Base-by-base conservation (phyloP, 2,329 filamentous ascomycete species). In the Corynespora cassiicola region DNA sequence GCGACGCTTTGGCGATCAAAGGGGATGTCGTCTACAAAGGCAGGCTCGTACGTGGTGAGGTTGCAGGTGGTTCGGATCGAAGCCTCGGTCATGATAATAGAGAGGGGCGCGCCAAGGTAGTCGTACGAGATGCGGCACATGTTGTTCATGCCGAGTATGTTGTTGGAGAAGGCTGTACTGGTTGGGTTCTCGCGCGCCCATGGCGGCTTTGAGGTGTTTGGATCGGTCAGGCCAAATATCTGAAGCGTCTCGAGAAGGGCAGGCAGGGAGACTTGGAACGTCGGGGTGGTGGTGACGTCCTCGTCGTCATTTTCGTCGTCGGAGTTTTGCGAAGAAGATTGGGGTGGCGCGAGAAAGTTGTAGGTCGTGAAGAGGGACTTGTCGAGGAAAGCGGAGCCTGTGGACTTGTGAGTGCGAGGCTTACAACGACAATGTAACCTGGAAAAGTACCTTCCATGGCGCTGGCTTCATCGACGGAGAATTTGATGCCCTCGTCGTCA, bases 171-270 rank as follows among this genome's bases (percentile, higher is more conserved):
- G 33, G 89, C 89, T 54, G 87, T 87, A 72, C 38, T 83, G 75
- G 67, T 83, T 78, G 62, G 70, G 52, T 49, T 72, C 52, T 61
- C 70, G 64, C 46, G 69, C 33, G 53, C 69, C 70, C 60, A 71
- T 54, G 44, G 59, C 39, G 55, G 65, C 51, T 50, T 68, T 40
- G 39, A 58, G 45, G 52, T 69, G 38, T 52, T 56, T 8, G 73
- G 70, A 42, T 75, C 73, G 15, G 71, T 73, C 31, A 91, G 81
- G 32, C 90, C 90, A 60, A 99, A 95, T 32, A 99, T 97, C 61
- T 96, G 92, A 6, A 99, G 78, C 0, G 92, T 95, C 71, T 97
- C 94, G 36, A 99, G 81, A 3, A 99, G 80, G 12, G 92, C 88
- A 4, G 86, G 79, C 7, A 99, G 80, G 2, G 90, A 94, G 50